Evolutionary conservation across 345 rosid genomes (phyloP).

Genomic region (Syzygium jambos): DNA sequence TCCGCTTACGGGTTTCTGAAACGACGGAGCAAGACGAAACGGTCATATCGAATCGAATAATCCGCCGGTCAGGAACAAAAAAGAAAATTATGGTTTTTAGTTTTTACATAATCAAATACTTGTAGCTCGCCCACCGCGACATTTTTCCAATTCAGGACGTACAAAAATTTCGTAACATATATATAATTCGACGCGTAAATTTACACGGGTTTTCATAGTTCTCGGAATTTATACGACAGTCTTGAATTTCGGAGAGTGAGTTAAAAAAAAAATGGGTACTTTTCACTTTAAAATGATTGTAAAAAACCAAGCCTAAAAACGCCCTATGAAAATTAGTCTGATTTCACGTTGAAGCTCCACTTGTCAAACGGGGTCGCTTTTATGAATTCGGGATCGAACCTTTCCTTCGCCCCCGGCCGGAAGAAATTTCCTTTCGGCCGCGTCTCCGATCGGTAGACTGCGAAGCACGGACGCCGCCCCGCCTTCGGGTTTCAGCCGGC

Average conservation of each 20-base stretch:
- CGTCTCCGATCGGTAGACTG: neutral
- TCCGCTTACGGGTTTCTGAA: neutral
- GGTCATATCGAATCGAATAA: neutral
- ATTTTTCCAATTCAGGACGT: neutral
- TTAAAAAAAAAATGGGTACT: neutral
- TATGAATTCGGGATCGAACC: neutral
- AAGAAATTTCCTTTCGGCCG: neutral
- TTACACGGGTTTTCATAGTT: neutral
- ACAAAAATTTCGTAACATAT: neutral
- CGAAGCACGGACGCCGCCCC: neutral
- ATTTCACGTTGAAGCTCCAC: neutral
- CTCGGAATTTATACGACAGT: neutral
- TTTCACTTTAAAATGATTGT: neutral
- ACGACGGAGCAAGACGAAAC: neutral
- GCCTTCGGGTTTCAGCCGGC: neutral
- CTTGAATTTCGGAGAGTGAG: neutral
- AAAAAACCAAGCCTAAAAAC: neutral
- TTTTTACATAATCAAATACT: neutral
- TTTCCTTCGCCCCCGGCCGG: neutral
- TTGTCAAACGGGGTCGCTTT: neutral
- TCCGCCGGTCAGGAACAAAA: accelerated
- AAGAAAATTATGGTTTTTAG: no score
- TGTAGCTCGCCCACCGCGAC: no score
- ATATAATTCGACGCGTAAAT: neutral
- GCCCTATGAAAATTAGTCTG: neutral